A percentile compares a stretch with the other conserved stretches of the same genome.
Evolutionary conservation across 805 yeast species (phyloP).

Genomic region (Metschnikowia similis): DNA sequence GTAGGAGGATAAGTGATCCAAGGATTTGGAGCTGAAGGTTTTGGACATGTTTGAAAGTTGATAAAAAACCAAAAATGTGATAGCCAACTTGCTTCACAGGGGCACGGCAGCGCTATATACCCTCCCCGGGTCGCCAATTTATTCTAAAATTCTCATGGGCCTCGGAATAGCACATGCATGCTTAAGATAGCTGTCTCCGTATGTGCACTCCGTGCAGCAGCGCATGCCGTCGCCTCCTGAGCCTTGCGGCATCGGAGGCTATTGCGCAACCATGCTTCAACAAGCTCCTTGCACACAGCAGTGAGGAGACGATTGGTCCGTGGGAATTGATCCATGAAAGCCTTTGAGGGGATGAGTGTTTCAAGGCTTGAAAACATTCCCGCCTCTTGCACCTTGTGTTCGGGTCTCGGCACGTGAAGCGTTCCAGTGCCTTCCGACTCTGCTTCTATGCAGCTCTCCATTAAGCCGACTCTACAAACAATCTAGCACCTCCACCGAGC

Average conservation of each 20-base stretch:
- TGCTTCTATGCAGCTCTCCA: neutral
- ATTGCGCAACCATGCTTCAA: neutral
- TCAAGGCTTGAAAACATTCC: neutral
- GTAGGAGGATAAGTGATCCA: constrained; percentile 31
- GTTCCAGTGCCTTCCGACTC: neutral
- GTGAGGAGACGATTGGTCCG: too few species aligned
- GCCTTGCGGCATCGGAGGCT: neutral
- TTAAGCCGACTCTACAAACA: neutral
- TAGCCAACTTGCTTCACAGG: neutral
- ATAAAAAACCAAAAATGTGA: neutral
- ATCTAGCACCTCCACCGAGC: neutral
- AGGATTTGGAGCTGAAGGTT: constrained; percentile 29
- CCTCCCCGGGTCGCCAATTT: neutral
- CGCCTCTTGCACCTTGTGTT: neutral
- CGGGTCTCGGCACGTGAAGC: neutral
- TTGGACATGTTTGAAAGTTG: constrained; percentile 14
- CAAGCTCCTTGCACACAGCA: neutral
- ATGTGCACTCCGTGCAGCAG: neutral
- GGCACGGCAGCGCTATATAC: neutral
- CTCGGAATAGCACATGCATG: constrained; percentile 4
- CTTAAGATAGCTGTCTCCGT: neutral
- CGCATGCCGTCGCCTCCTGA: constrained; percentile 1
- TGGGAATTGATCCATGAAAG: too few species aligned
- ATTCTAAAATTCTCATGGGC: neutral
- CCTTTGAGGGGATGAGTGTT: neutral